Evolutionary conservation across 441 rosid genomes (phyloP), one percentile per base, ranked within the genome.

Genomic region (Viola pubescens): DNA sequence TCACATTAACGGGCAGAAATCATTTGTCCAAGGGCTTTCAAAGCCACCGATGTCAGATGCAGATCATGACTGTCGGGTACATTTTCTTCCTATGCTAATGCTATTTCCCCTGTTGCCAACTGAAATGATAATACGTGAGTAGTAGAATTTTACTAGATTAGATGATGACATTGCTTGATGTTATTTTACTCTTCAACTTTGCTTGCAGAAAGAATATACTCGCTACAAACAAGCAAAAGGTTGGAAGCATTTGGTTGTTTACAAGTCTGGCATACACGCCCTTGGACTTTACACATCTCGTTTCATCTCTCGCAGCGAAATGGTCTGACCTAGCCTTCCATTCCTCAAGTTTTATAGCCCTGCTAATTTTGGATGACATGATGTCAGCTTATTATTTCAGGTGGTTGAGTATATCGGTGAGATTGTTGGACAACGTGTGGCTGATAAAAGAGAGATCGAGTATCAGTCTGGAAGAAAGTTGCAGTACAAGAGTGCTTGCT

Each of bases 381-480:
- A 48, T 50, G 19, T 49, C 8, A 64, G 59, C 6, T 52, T 43
- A 6, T 53, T 13, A 45, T 43, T 52, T 19, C 61, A 82, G 84
- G 87, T 82, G 60, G 87, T 82, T 52, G 87, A 82, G 71, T 80
- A 82, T 56, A 68, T 82, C 3, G 81, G 87, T 60, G 84, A 82
- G 69, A 74, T 82, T 44, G 84, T 82, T 56, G 81, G 87, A 39
- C 70, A 42, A 58, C 80, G 75, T 3, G 79, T 80, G 26, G 77
- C 84, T 43, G 84, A 82, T 48, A 77, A 76, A 64, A 80, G 87
- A 64, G 87, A 82, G 61, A 66, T 48, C 6, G 81, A 82, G 60
- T 80, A 80, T 54, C 67, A 73, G 53, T 79, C 77, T 39, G 84
- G 84, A 52, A 68, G 75, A 70, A 79, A 74, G 59, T 71, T 82